Evolutionary conservation across 371 early-diverging fungal species (phyloP).

Genomic region (Phascolomyces articulosus): DNA sequence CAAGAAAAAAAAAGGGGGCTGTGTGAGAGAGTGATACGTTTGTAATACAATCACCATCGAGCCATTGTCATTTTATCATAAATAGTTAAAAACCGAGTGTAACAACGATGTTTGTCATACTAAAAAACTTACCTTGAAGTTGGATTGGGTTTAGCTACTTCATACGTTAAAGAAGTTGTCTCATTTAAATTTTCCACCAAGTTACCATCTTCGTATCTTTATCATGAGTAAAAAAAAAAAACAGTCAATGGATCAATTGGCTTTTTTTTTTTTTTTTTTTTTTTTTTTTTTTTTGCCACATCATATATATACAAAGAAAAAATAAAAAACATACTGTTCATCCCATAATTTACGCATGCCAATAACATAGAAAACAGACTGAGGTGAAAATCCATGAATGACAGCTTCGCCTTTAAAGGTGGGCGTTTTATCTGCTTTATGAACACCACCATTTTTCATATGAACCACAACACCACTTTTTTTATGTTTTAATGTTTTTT

Average conservation of each 20-base stretch:
- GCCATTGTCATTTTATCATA: too few species aligned
- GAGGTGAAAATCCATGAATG: constrained; percentile 67
- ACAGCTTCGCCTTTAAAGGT: constrained; percentile 67
- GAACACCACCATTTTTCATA: constrained; percentile 34
- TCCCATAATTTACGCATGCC: constrained; percentile 74
- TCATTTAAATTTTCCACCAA: constrained; percentile 57
- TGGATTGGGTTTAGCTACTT: constrained; percentile 47
- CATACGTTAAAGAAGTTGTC: constrained; percentile 48
- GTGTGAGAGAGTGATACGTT: too few species aligned
- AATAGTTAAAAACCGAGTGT: too few species aligned
- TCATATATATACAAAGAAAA: neutral
- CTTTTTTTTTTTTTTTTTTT: neutral
- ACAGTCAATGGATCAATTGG: constrained; percentile 39
- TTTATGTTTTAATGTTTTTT: constrained; percentile 68
- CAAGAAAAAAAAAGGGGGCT: too few species aligned
- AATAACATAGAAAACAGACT: constrained; percentile 69
- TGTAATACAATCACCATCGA: too few species aligned
- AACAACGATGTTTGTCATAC: too few species aligned
- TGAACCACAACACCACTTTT: constrained; percentile 64
- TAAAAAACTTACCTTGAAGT: constrained; percentile 45
- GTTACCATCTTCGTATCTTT: constrained; percentile 56
- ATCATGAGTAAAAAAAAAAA: constrained; percentile 15
- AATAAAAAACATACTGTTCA: constrained; percentile 34
- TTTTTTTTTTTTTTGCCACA: neutral
- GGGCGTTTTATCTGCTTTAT: constrained; percentile 54